Evolutionary conservation across 139 green algal genomes (phyloP).

Genomic region (Tetratostichococcus sp.): DNA sequence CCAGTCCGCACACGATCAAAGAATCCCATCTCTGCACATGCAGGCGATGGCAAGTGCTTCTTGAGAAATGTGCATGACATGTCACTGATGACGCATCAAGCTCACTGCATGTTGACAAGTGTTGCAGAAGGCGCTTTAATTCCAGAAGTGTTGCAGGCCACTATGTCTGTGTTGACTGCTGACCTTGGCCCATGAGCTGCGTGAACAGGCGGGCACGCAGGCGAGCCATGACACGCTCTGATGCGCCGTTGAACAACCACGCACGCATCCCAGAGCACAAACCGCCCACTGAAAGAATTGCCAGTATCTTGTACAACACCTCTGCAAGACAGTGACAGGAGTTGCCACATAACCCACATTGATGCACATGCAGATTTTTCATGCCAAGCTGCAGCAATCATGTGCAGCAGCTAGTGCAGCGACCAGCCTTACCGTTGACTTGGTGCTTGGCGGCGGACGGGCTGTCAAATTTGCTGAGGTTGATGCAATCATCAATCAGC

Average conservation of each 20-base stretch:
- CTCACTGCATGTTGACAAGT: too few relatives aligned
- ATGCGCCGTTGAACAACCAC: constrained; percentile 44
- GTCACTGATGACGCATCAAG: too few relatives aligned
- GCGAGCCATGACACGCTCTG: constrained; percentile 46
- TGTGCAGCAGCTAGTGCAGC: neutral
- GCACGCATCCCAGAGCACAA: constrained; percentile 23
- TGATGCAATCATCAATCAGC: constrained; percentile 44
- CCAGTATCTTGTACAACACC: constrained; percentile 28
- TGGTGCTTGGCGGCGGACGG: constrained; percentile 6
- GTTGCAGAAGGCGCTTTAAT: too few relatives aligned
- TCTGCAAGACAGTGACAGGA: constrained; percentile 1
- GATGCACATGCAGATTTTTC: too few relatives aligned
- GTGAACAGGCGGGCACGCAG: constrained; percentile 32
- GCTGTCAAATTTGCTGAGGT: constrained; percentile 8
- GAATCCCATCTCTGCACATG: constrained; percentile 28
- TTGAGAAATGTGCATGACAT: too few relatives aligned
- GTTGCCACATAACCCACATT: neutral
- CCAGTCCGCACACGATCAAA: constrained; percentile 42
- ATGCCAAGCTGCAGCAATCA: neutral
- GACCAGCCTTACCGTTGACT: constrained; percentile 14
- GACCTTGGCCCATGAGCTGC: constrained; percentile 14
- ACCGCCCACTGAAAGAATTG: constrained; percentile 29
- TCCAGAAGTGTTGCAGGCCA: too few relatives aligned
- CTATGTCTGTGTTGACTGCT: too few relatives aligned
- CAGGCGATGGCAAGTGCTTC: constrained; percentile 4